These are phyloP conservation scores for Porphyrellus cyaneotinctus DNA, from an alignment of 768 basidiomycete genomes.

Conservation along the genomic window DNA sequence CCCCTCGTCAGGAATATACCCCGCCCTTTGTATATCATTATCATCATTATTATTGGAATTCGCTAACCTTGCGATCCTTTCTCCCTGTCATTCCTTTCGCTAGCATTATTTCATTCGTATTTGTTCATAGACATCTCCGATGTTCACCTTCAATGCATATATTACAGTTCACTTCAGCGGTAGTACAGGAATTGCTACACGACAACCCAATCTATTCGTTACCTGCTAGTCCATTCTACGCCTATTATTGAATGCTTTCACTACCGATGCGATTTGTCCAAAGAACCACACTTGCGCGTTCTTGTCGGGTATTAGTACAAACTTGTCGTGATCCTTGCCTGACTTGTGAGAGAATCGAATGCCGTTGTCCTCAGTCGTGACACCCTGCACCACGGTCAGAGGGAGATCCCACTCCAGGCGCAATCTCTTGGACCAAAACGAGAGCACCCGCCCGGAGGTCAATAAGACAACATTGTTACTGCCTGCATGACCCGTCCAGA, in stretches of 20 bases:
- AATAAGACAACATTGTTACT: constrained; percentile 78
- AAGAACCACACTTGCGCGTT: constrained; percentile 78
- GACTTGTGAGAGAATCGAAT: constrained; percentile 82
- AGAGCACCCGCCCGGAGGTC: constrained; percentile 73
- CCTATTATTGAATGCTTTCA: constrained; percentile 70
- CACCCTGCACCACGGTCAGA: constrained; percentile 79
- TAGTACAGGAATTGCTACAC: constrained; percentile 26
- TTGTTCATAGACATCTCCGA: constrained; percentile 19
- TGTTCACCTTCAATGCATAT: constrained; percentile 28
- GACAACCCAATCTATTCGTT: constrained; percentile 14
- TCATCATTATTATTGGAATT: constrained; percentile 18
- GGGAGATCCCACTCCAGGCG: constrained; percentile 90
- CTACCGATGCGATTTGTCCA: constrained; percentile 67
- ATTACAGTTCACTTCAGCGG: constrained; percentile 17
- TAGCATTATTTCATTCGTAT: constrained; percentile 20
- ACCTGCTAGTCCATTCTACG: constrained; percentile 59
- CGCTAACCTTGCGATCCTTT: constrained; percentile 14
- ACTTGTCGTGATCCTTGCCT: constrained; percentile 71
- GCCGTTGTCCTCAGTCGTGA: constrained; percentile 87
- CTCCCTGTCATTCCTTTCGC: constrained; percentile 17
- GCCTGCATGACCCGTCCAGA: constrained; percentile 59
- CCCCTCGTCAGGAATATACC: constrained; percentile 30
- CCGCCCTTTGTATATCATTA: constrained; percentile 16
- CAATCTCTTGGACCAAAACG: constrained; percentile 82
- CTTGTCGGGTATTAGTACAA: constrained; percentile 74